Percentiles rank a stretch among this genome's conserved stretches.
phyloP scores from a whole-genome alignment of 73 alveolate species.

The Breviolum minutum region DNA sequence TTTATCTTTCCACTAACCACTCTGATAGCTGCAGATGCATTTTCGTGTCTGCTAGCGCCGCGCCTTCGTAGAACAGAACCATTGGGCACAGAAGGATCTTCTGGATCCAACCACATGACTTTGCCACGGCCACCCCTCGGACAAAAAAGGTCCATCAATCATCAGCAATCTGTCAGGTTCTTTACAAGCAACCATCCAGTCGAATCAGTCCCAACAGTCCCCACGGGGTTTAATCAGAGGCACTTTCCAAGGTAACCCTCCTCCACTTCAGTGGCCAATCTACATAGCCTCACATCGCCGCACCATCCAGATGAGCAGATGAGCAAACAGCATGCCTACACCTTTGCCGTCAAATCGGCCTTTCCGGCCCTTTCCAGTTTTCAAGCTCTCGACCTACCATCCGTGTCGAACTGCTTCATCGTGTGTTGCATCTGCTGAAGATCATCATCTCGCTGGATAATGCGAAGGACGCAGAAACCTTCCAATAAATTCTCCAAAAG shows the following conservation, averaged over 20 bases:
- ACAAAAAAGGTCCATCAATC: neutral
- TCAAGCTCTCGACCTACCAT: constrained; percentile 55
- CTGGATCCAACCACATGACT: constrained; percentile 93
- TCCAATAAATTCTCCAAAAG: neutral
- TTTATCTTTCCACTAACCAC: too few species aligned
- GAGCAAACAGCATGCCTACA: neutral
- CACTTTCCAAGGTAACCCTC: constrained; percentile 92
- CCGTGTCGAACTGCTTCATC: constrained; percentile 54
- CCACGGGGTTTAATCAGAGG: too few species aligned
- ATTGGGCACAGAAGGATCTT: constrained; percentile 57
- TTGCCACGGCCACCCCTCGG: constrained; percentile 94
- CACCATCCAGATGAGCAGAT: neutral
- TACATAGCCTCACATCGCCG: constrained; percentile 12
- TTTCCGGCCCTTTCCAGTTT: neutral
- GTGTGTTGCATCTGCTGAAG: constrained; percentile 53
- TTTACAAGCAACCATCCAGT: too few species aligned
- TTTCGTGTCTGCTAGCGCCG: too few species aligned
- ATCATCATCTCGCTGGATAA: constrained; percentile 81
- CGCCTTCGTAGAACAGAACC: constrained; percentile 65
- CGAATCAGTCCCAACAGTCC: too few species aligned
- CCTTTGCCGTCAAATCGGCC: too few species aligned
- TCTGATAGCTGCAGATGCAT: too few species aligned
- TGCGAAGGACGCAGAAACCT: constrained; percentile 90
- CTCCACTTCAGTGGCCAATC: constrained; percentile 77
- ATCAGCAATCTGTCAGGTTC: too few species aligned